phyloP scores from a whole-genome alignment of 345 rosid species.

The Eucalyptus rudis region DNA sequence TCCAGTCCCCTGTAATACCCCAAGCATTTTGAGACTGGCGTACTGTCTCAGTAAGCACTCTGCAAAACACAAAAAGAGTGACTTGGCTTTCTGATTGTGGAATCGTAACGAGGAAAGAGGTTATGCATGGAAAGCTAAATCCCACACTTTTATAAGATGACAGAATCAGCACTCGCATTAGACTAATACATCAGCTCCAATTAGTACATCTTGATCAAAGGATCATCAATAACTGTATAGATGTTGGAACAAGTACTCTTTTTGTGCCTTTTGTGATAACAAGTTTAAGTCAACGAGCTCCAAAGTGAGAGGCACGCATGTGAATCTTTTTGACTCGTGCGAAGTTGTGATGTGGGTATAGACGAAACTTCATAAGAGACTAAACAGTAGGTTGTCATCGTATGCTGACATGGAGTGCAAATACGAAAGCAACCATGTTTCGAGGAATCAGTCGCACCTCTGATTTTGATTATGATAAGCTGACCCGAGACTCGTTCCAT shows the following conservation, averaged over 20 bases:
- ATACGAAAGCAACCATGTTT: neutral
- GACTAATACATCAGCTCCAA: neutral
- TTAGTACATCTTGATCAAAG: neutral
- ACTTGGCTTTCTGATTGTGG: neutral
- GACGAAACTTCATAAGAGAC: neutral
- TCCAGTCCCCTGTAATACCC: conserved; percentile 61
- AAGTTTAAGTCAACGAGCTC: neutral
- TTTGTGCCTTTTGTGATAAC: neutral
- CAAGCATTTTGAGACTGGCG: conserved; percentile 63
- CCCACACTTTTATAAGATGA: neutral
- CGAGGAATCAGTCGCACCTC: neutral
- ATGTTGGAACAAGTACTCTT: neutral
- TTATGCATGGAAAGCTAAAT: neutral
- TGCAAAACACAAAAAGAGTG: conserved; percentile 3
- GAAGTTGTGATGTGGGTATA: neutral
- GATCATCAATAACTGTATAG: neutral
- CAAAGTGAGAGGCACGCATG: neutral
- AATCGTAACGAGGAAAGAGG: neutral
- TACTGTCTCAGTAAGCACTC: conserved; percentile 78
- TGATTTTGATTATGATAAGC: neutral
- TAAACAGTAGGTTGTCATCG: neutral
- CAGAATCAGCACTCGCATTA: neutral
- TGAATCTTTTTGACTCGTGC: neutral
- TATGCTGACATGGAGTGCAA: neutral
- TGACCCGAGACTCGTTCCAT: neutral